Evolutionary conservation across 352 stramenopile species (phyloP).

Genomic region (Phytopythium ostracodes): DNA sequence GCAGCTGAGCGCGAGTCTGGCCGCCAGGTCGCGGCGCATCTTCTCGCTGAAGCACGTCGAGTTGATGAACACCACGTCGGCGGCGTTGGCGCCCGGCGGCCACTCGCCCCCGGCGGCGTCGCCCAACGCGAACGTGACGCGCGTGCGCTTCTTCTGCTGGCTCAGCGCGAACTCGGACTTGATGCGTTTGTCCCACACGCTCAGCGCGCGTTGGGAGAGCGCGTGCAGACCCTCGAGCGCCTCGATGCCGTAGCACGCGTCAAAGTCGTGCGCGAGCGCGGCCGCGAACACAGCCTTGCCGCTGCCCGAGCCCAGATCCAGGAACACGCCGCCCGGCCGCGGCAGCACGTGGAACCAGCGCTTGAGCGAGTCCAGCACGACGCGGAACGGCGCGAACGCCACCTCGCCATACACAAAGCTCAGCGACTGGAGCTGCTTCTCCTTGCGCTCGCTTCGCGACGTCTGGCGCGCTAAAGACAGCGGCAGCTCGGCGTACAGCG

Average conservation of each 20-base stretch:
- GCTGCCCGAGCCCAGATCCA: slow-evolving; percentile 86
- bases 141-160: slow-evolving; percentile 64
- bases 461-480: slow-evolving; percentile 25
- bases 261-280: slow-evolving; percentile 82
- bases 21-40: slow-evolving; percentile 52
- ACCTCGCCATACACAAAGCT: slow-evolving; percentile 90
- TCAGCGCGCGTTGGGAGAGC: slow-evolving; percentile 51
- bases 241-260: slow-evolving; percentile 82
- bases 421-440: slow-evolving; percentile 58
- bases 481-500: slow-evolving; percentile 40
- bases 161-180: slow-evolving; percentile 37
- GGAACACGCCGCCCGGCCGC: slow-evolving; percentile 71
- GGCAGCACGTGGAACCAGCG: slow-evolving; percentile 52
- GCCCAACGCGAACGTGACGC: slow-evolving; percentile 64
- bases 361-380: slow-evolving; percentile 59
- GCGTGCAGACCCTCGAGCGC: slow-evolving; percentile 75
- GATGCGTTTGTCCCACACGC: slow-evolving; percentile 50
- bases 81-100: slow-evolving; percentile 26
- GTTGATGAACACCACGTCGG: slow-evolving; percentile 86
- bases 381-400: slow-evolving; percentile 72
- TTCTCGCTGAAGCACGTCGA: slow-evolving; percentile 84
- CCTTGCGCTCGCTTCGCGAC: slow-evolving; percentile 36
- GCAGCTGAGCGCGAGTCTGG: slow-evolving; percentile 38
- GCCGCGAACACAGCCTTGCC: slow-evolving; percentile 87
- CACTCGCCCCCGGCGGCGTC: slow-evolving; percentile 76